Evolutionary conservation across 768 basidiomycete species (phyloP).

Genomic region (Tephrocybe rancida): DNA sequence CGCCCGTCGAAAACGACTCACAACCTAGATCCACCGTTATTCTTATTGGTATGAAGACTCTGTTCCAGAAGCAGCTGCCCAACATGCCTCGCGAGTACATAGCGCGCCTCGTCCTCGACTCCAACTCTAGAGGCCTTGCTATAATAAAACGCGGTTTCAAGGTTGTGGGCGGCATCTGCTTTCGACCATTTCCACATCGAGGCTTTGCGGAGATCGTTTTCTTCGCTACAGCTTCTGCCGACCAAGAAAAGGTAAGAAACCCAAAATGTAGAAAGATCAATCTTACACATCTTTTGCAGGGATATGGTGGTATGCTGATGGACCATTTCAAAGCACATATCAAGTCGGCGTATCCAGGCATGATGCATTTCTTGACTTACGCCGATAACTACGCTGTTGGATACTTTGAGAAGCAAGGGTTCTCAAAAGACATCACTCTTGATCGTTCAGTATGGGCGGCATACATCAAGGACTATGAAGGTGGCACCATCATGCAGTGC

Average conservation of each 20-base stretch:
- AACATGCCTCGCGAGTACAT: slow-evolving; percentile 99
- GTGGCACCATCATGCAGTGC: slow-evolving; percentile 99
- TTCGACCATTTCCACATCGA: slow-evolving; percentile 92
- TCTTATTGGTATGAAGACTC: slow-evolving; percentile 92
- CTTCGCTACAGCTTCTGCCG: slow-evolving; percentile 94
- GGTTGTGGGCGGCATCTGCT: slow-evolving; percentile 97
- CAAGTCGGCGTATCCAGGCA: slow-evolving; percentile 75
- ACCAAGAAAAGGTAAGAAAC: slow-evolving; percentile 90
- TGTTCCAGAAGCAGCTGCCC: slow-evolving; percentile 96
- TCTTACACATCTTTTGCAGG: slow-evolving; percentile 48
- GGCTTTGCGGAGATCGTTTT: slow-evolving; percentile 99
- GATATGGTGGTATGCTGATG: slow-evolving; percentile 98
- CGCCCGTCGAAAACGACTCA: slow-evolving; percentile 82
- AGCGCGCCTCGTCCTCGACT: slow-evolving; percentile 90
- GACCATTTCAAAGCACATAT: slow-evolving; percentile 97
- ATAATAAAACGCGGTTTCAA: slow-evolving; percentile 95
- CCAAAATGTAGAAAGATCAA: background rate
- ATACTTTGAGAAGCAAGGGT: slow-evolving; percentile 99
- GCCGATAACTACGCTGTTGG: slow-evolving; percentile 99
- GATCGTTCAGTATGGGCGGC: slow-evolving; percentile 93
- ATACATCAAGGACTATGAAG: slow-evolving; percentile 99
- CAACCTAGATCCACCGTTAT: slow-evolving; percentile 79
- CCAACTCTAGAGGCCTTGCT: slow-evolving; percentile 89
- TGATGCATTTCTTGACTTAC: slow-evolving; percentile 96
- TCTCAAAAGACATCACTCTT: slow-evolving; percentile 96